Conservation (phyloP, 257 asterid species). For the Cinchona pubescens region DNA sequence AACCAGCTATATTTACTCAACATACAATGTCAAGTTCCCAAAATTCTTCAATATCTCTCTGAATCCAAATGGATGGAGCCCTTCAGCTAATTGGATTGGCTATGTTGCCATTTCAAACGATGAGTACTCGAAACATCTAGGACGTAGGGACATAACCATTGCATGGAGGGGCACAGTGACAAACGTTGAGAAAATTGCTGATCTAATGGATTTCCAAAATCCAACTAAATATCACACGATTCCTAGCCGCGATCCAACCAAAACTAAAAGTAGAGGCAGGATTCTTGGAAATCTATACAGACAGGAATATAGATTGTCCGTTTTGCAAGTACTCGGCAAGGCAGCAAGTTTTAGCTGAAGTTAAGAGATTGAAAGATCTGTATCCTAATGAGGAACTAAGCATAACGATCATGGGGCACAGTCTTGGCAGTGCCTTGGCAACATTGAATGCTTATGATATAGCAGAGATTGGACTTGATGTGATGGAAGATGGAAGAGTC, state of each 20-base stretch:
- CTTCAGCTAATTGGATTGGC: conserved; percentile 27
- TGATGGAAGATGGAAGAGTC: conserved; percentile 11
- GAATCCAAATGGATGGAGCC: conserved; percentile 17
- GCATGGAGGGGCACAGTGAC: conserved; percentile 22
- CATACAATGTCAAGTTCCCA: conserved; percentile 12
- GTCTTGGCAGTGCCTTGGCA: conserved; percentile 44
- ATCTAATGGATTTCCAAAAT: conserved; percentile 10
- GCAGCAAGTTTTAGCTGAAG: conserved; percentile 34
- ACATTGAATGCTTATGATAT: conserved; percentile 41
- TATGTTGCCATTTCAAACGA: conserved; percentile 22
- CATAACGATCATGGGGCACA: conserved; percentile 42
- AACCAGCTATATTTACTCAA: conserved; percentile 6
- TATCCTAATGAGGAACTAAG: conserved; percentile 40
- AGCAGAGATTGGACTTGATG: conserved; percentile 35
- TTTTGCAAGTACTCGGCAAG: conserved; percentile 32
- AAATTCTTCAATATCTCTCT: not conserved
- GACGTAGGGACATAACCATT: conserved; percentile 9
- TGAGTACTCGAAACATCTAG: conserved; percentile 7
- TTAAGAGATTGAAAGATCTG: conserved; percentile 26
- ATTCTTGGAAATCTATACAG: conserved; percentile 14
- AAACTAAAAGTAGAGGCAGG: conserved; percentile 24
- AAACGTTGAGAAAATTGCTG: conserved; percentile 6
- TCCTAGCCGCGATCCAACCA: conserved; percentile 6
- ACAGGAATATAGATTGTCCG: not conserved
- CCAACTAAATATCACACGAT: not conserved